Conservation (phyloP, 331 rosid genomes). For the Quercus lobata region DNA sequence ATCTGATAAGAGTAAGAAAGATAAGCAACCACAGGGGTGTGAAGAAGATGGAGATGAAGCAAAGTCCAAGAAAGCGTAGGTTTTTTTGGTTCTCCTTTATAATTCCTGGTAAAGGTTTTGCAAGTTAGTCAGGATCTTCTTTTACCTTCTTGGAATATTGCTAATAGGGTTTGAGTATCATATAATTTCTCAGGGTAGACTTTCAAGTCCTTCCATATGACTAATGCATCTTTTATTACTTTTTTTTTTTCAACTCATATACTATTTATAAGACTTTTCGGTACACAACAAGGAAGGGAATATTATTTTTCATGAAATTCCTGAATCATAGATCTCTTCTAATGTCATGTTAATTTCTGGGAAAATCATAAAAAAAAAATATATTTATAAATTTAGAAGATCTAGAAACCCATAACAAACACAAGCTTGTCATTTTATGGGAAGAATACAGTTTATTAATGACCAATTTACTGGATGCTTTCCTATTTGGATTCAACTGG, state of each 20-base stretch:
- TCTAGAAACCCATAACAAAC: too few species aligned
- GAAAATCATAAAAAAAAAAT: too few species aligned
- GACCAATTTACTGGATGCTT: too few species aligned
- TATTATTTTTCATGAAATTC: not conserved
- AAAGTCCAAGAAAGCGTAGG: slow-evolving; percentile 76
- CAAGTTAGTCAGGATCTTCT: not conserved
- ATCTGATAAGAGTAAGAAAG: slow-evolving; percentile 47
- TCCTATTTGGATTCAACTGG: too few species aligned
- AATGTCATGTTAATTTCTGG: too few species aligned
- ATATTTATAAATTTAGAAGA: too few species aligned
- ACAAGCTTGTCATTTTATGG: too few species aligned
- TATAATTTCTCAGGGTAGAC: not conserved
- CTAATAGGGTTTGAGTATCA: slow-evolving; percentile 13
- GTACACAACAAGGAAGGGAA: not conserved
- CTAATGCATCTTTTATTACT: not conserved
- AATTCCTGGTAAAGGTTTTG: not conserved
- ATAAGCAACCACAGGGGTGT: slow-evolving; percentile 39
- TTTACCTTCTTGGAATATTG: slow-evolving; percentile 7
- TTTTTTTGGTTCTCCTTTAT: slow-evolving; percentile 7
- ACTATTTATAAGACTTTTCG: not conserved
- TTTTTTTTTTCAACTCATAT: not conserved
- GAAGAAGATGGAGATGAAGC: slow-evolving; percentile 41
- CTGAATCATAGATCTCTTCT: not conserved
- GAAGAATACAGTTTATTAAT: too few species aligned
- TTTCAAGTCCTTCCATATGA: not conserved